phyloP scores from a whole-genome alignment of 1,284 basidiomycete genomes.

The Tremellales sp. region DNA sequence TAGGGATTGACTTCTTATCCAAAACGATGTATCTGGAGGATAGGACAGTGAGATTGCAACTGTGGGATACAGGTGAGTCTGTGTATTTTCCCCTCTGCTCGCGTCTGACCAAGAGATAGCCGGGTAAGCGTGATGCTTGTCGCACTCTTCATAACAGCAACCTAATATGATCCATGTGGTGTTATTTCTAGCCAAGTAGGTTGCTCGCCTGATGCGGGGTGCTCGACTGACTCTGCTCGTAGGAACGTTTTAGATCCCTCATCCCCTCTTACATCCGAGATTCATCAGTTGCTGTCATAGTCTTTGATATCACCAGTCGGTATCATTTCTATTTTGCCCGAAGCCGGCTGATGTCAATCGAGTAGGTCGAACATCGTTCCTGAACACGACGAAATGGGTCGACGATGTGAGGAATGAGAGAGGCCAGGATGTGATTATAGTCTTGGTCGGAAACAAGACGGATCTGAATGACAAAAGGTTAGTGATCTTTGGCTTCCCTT shows the following conservation, averaged over 20 bases:
- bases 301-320: constrained; percentile 97
- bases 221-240: constrained; percentile 5
- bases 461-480: constrained; percentile 59
- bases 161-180: neutral
- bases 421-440: constrained; percentile 97
- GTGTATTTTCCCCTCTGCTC: neutral
- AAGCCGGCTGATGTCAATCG: neutral
- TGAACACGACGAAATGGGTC: constrained; percentile 98
- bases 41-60: constrained; percentile 91
- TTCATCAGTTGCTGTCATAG: constrained; percentile 96
- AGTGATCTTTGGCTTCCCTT: constrained; percentile 4
- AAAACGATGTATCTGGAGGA: constrained; percentile 99
- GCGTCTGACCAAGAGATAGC: constrained; percentile 20
- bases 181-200: constrained; percentile 30
- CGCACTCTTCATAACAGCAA: neutral
- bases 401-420: constrained; percentile 97
- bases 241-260: constrained; percentile 96
- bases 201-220: too few relatives aligned
- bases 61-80: constrained; percentile 91
- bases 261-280: constrained; percentile 99
- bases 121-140: constrained; percentile 24
- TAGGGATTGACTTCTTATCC: constrained; percentile 93
- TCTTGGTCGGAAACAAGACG: constrained; percentile 98
- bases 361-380: constrained; percentile 88
- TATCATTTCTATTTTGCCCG: constrained; percentile 16